Conservation (phyloP, 179 eudicot species). For the Spergularia azorica region DNA sequence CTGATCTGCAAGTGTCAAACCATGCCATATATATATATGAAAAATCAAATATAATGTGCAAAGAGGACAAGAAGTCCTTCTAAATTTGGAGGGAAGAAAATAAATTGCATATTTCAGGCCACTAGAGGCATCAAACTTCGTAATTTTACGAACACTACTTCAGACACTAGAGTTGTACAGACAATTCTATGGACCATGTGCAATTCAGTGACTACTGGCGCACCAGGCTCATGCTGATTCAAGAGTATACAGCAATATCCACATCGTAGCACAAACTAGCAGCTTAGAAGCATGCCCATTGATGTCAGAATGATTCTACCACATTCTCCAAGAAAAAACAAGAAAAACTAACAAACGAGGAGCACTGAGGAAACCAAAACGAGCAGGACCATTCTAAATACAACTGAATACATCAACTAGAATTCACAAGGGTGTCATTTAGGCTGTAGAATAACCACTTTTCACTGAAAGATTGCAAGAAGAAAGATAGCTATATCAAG, state of each 20-base stretch:
- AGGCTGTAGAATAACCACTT: background rate
- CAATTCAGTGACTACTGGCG: background rate
- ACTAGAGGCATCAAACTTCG: background rate
- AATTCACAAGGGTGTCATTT: background rate
- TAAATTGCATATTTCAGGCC: background rate
- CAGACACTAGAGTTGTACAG: background rate
- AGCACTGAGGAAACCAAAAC: background rate
- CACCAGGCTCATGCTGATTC: background rate
- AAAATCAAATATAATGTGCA: too few species aligned
- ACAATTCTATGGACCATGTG: background rate
- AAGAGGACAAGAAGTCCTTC: too few species aligned
- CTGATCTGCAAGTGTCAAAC: slow-evolving; percentile 49
- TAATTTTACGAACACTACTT: background rate
- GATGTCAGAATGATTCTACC: background rate
- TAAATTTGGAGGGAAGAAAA: too few species aligned
- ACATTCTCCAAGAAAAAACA: background rate
- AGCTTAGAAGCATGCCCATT: background rate
- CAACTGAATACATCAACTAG: background rate
- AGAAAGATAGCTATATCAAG: background rate
- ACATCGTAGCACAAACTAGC: background rate
- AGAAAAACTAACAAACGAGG: background rate
- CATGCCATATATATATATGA: background rate
- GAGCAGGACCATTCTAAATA: background rate
- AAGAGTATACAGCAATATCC: background rate
- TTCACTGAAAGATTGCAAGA: background rate